Percentiles rank a stretch among this genome's conserved stretches.
phyloP scores from a whole-genome alignment of 176 grass and related monocot species.

The Puya raimondii region DNA sequence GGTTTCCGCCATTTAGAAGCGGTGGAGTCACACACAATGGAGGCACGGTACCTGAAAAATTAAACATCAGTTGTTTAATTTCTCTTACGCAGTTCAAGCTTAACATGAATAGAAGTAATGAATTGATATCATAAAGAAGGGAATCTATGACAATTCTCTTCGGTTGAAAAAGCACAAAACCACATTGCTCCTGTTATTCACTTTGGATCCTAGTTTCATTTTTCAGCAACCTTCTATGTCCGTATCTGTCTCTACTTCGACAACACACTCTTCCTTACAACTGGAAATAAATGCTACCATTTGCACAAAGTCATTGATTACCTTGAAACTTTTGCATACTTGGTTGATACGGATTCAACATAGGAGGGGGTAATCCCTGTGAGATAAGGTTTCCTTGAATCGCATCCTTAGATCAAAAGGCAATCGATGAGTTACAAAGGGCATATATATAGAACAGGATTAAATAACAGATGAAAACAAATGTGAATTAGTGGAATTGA shows the following conservation, averaged over 20 bases:
- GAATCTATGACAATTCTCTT: no score
- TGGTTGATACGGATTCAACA: constrained; percentile 43
- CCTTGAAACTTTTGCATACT: constrained; percentile 64
- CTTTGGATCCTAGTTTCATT: not conserved
- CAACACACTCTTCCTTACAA: not conserved
- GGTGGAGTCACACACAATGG: constrained; percentile 27
- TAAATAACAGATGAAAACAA: constrained; percentile 24
- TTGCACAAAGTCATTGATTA: constrained; percentile 7
- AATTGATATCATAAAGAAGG: not conserved
- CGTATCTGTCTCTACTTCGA: not conserved
- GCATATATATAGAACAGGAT: not conserved
- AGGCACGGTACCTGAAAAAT: constrained; percentile 20
- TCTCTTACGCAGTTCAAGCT: not conserved
- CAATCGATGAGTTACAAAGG: not conserved
- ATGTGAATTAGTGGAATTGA: not conserved
- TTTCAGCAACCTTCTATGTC: not conserved
- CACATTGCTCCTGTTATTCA: not conserved
- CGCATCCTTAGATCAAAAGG: constrained; percentile 38
- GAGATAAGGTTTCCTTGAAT: constrained; percentile 41
- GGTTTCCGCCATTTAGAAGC: constrained; percentile 41
- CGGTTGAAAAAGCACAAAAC: no score
- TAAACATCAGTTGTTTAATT: constrained; percentile 1
- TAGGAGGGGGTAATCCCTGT: constrained; percentile 47
- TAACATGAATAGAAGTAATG: not conserved
- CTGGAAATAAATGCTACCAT: not conserved